Percentiles rank a stretch among this genome's conserved stretches.
Evolutionary conservation across 371 early-diverging fungal species (phyloP).

Genomic region (Mucor piriformis): DNA sequence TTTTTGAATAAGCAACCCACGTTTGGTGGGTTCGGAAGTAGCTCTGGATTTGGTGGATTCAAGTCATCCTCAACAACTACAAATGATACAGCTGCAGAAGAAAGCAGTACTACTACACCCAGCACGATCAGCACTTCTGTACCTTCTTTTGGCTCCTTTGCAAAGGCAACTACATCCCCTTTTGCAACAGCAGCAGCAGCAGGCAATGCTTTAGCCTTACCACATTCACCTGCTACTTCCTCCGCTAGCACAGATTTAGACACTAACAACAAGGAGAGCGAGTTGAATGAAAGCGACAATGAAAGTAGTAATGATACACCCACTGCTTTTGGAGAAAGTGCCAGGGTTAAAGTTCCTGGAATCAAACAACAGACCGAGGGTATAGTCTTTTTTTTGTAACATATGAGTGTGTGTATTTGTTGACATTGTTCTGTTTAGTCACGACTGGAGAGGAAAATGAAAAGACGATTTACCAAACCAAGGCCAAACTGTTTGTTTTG

Average conservation of each 20-base stretch:
- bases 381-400: not conserved
- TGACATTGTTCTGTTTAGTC: constrained; percentile 20
- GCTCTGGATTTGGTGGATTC: constrained; percentile 27
- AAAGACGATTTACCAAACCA: constrained; percentile 44
- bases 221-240: constrained; percentile 1
- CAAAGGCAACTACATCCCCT: constrained; percentile 42
- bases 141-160: constrained; percentile 45
- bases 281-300: not conserved
- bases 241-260: constrained; percentile 8
- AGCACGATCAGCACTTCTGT: not conserved
- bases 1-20: constrained; percentile 6
- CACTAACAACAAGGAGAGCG: not conserved
- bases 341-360: constrained; percentile 32
- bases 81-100: constrained; percentile 7
- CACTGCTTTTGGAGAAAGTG: constrained; percentile 29
- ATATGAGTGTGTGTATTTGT: not conserved
- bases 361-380: constrained; percentile 21
- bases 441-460: constrained; percentile 59
- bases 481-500: constrained; percentile 50
- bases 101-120: not conserved
- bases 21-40: constrained; percentile 36
- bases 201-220: constrained; percentile 24
- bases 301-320: constrained; percentile 9
- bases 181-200: constrained; percentile 41
- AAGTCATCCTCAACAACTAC: constrained; percentile 1